phyloP scores from a whole-genome alignment of 805 yeast genomes.

The Nematodospora valgi region DNA sequence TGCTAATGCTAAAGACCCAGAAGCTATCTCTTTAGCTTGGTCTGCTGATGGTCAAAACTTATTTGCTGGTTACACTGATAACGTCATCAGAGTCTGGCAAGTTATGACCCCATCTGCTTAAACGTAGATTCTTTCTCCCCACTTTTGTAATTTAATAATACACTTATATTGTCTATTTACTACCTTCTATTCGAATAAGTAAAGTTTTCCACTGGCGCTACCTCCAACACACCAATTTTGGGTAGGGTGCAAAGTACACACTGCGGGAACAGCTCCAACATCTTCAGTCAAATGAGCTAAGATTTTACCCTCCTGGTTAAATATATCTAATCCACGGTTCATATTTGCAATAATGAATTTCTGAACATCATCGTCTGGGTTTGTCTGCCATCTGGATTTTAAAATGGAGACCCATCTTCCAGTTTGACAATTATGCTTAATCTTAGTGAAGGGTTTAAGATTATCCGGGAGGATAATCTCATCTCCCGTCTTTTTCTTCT shows the following conservation, averaged over 20 bases:
- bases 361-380: slow-evolving; percentile 67
- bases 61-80: slow-evolving; percentile 99
- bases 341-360: slow-evolving; percentile 92
- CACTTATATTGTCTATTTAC: slow-evolving; percentile 1
- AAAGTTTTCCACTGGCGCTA: slow-evolving; percentile 87
- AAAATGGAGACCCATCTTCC: slow-evolving; percentile 96
- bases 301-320: slow-evolving; percentile 70
- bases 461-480: slow-evolving; percentile 26
- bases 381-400: slow-evolving; percentile 80
- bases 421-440: slow-evolving; percentile 91
- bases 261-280: slow-evolving; percentile 94
- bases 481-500: slow-evolving; percentile 18
- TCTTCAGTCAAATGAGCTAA: slow-evolving; percentile 68
- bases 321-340: slow-evolving; percentile 85
- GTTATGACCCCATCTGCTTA: slow-evolving; percentile 82
- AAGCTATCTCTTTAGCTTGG: slow-evolving; percentile 98
- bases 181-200: slow-evolving; percentile 43
- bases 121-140: slow-evolving; percentile 9
- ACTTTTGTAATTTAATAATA: neutral
- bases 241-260: slow-evolving; percentile 74
- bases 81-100: slow-evolving; percentile 99
- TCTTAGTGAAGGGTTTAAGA: slow-evolving; percentile 56
- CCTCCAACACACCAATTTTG: slow-evolving; percentile 93
- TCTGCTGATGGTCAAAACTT: slow-evolving; percentile 99
- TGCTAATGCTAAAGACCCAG: slow-evolving; percentile 94